Base-by-base conservation (phyloP, 2,329 filamentous ascomycete genomes). In the Knufia fluminis region DNA sequence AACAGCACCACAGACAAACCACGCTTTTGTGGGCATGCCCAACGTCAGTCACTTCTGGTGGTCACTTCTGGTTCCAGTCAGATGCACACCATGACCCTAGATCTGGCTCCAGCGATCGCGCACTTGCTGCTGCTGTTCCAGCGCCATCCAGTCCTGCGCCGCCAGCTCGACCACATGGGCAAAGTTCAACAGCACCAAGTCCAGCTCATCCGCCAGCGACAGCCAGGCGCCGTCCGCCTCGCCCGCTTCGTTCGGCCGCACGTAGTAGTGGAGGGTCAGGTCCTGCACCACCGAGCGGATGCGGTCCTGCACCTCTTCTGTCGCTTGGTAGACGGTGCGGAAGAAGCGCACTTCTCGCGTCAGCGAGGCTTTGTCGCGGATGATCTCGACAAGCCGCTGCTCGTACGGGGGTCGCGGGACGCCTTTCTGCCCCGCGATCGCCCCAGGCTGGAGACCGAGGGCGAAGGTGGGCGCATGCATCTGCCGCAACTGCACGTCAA, bases 261-360 rank as follows among this genome's bases (percentile, higher is more conserved):
- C n/a, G 42, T 45, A 45, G 22, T 45, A 45, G 42, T 45, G 23
- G 10, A 45, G 22, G 28, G 22, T 45, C 22, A 45, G 23, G 14
- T 45, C n/a, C 26, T 45, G 42, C 24, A 45, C 16, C 4, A 45
- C 42, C 14, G 20, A 45, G 14, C 22, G 23, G 42, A 45, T 23
- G 26, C 42, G n/a, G 16, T 31, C 23, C 24, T 19, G 24, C 24
- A 45, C 16, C 22, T 31, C 42, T 19, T 45, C 42, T n/a, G n/a
- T n/a, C n/a, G n/a, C n/a, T n/a, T n/a, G n/a, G n/a, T n/a, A n/a
- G n/a, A n/a, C n/a, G n/a, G n/a, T n/a, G n/a, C n/a, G n/a, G n/a
- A n/a, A n/a, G n/a, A n/a, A n/a, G n/a, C n/a, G n/a, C n/a, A n/a
- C n/a, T n/a, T n/a, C n/a, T n/a, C n/a, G n/a, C n/a, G n/a, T n/a